Base-by-base conservation (phyloP, 108 stramenopile genomes). In the Nitzschia sp. region DNA sequence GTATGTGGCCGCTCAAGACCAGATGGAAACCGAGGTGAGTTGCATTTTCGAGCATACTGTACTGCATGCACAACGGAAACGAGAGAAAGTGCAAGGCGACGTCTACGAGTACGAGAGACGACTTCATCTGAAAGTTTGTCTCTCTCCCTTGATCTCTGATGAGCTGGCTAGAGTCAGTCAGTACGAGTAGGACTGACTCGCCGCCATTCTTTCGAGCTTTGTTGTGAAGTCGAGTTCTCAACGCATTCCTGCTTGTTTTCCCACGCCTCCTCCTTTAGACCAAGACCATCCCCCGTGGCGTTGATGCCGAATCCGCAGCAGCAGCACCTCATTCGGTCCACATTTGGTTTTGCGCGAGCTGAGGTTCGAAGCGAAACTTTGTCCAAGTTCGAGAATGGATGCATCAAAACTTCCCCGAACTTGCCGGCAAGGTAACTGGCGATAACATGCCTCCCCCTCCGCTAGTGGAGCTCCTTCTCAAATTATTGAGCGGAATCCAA, bases 301-400 rank as follows among this genome's bases (percentile, higher is more conserved):
- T 41, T 50, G 48, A 50, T n/a, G 21, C 19, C 48, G 48, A 16
- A 8, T 4, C 48, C 48, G 48, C 9, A n/a, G 4, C 9, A n/a
- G 17, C 48, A 21, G 17, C 4, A 21, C 19, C 19, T 19, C 73
- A 83, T 27, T 48, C 45, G 6, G 56, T 86, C 19, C 79, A 82
- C 45, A 62, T 86, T 66, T 45, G 60, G 25, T 86, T 47, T 65
- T 86, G 81, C 59, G 66, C 52, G 30, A 67, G 77, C 66, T 95
- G 93, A 92, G 93, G 93, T 53, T 90, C 90, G 84, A 60, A 83
- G 87, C 75, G 85, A 72, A 91, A 92, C 83, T 95, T 86, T 78
- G 45, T 83, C 31, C 72, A 87, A 61, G 80, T 89, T 31, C 60
- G 69, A 75, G 29, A 79, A 66, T 95, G 90, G 83, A 80, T 88